Percentiles rank a stretch among this genome's conserved stretches.
phyloP scores from a whole-genome alignment of 192 early-diverging fungal genomes.

The Phycomyces nitens region DNA sequence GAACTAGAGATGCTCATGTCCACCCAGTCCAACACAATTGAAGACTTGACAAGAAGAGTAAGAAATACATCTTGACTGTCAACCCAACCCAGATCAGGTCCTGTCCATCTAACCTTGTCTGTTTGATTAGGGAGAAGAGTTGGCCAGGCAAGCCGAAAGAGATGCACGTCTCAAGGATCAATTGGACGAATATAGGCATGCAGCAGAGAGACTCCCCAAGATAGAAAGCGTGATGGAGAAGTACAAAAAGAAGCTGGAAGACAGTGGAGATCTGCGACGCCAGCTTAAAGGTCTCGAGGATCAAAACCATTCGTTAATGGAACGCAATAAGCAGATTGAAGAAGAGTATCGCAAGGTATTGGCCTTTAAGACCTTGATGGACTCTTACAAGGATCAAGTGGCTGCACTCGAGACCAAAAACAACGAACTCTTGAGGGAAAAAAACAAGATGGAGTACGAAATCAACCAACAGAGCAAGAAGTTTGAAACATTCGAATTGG shows the following conservation, averaged over 20 bases:
- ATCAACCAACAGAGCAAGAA: slow-evolving; percentile 57
- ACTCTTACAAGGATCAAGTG: slow-evolving; percentile 84
- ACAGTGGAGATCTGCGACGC: slow-evolving; percentile 73
- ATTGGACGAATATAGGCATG: slow-evolving; percentile 86
- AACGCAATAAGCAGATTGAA: slow-evolving; percentile 74
- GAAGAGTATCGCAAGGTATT: slow-evolving; percentile 84
- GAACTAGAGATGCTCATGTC: slow-evolving; percentile 63
- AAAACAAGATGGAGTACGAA: slow-evolving; percentile 70
- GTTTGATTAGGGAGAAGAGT: slow-evolving; percentile 42
- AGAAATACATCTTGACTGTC: too few relatives aligned
- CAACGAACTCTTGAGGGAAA: slow-evolving; percentile 61
- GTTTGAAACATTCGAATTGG: slow-evolving; percentile 59
- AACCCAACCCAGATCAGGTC: too few relatives aligned
- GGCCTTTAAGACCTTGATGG: slow-evolving; percentile 77
- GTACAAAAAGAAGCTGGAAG: slow-evolving; percentile 94
- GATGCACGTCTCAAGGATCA: slow-evolving; percentile 76
- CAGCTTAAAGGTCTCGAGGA: slow-evolving; percentile 80
- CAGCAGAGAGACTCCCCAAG: slow-evolving; percentile 90
- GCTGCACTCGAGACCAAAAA: slow-evolving; percentile 70
- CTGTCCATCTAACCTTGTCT: neutral
- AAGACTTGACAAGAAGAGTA: slow-evolving; percentile 63
- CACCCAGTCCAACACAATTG: slow-evolving; percentile 57
- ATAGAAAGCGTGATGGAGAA: slow-evolving; percentile 93
- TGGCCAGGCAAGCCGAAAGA: slow-evolving; percentile 67
- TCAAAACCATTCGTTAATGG: slow-evolving; percentile 64